These are phyloP conservation scores for Monosporascus sp. DNA, from an alignment of 2,329 filamentous ascomycete species.

Conservation along the genomic window DNA sequence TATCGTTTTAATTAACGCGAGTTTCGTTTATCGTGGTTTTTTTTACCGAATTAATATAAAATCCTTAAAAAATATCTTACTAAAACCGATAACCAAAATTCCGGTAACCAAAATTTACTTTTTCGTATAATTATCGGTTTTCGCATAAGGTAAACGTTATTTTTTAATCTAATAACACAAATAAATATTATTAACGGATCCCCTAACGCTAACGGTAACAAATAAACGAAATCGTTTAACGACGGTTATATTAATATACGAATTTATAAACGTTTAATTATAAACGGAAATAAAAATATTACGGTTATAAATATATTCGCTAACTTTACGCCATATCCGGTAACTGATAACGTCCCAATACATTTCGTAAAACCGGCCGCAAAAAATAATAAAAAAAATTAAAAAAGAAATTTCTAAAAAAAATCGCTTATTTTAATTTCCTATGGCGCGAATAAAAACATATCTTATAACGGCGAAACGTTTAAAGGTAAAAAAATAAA, in stretches of 20 bases:
- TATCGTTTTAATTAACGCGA: constrained; percentile 17
- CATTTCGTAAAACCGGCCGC: too few relatives aligned
- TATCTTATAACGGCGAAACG: too few relatives aligned
- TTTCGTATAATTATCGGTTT: constrained; percentile 16
- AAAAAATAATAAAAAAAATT: too few relatives aligned
- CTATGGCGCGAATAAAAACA: too few relatives aligned
- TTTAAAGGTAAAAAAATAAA: too few relatives aligned
- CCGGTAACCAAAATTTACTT: constrained; percentile 2
- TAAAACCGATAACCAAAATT: constrained; percentile 4
- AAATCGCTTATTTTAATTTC: too few relatives aligned
- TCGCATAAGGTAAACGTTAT: constrained; percentile 14
- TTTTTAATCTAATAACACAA: constrained; percentile 17
- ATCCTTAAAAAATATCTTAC: constrained; percentile 14
- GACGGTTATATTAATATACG: constrained; percentile 10
- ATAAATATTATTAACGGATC: constrained; percentile 1
- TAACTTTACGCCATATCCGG: not conserved
- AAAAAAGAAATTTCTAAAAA: too few relatives aligned
- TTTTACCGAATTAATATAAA: constrained; percentile 15
- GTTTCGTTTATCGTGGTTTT: constrained; percentile 19
- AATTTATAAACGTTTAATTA: constrained; percentile 13
- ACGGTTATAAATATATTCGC: constrained; percentile 1
- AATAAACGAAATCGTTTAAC: constrained; percentile 2
- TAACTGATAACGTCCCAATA: not conserved
- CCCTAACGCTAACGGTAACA: not conserved
- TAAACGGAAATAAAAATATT: constrained; percentile 15